Evolutionary conservation across 441 rosid genomes (phyloP).

Genomic region (Jatropha podagrica): DNA sequence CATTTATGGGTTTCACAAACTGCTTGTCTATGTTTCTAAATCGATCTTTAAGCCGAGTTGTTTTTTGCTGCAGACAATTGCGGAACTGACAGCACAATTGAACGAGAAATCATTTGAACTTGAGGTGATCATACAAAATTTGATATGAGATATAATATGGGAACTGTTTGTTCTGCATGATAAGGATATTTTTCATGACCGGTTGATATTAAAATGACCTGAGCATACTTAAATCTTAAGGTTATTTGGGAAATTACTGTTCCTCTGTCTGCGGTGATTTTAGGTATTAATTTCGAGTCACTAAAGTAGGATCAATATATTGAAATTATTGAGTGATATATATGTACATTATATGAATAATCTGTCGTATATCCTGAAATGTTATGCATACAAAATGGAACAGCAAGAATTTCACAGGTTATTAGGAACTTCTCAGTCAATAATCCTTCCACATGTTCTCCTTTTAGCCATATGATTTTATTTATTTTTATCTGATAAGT

Average conservation of each 20-base stretch:
- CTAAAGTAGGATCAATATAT: background rate
- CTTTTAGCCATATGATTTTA: slow-evolving; percentile 1
- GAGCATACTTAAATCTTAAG: background rate
- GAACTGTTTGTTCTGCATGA: slow-evolving; percentile 2
- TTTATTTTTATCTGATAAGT: slow-evolving; percentile 17
- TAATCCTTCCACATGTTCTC: background rate
- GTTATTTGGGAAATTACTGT: background rate
- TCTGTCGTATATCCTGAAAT: background rate
- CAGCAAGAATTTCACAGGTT: background rate
- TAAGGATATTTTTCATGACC: slow-evolving; percentile 11
- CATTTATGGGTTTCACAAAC: background rate
- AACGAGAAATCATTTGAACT: slow-evolving; percentile 96
- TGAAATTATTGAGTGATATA: background rate
- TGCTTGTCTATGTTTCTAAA: slow-evolving; percentile 17
- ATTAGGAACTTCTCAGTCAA: background rate
- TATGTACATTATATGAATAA: background rate
- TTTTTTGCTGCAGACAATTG: slow-evolving; percentile 57
- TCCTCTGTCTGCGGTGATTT: background rate
- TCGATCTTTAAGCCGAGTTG: slow-evolving; percentile 25
- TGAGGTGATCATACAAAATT: slow-evolving; percentile 60
- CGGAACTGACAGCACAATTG: slow-evolving; percentile 74
- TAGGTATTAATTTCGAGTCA: background rate
- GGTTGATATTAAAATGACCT: background rate
- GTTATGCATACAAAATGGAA: background rate
- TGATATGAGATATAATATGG: slow-evolving; percentile 9